Base-by-base conservation (phyloP, 495 filamentous ascomycete genomes). In the Hypoxylon lienhwacheense region DNA sequence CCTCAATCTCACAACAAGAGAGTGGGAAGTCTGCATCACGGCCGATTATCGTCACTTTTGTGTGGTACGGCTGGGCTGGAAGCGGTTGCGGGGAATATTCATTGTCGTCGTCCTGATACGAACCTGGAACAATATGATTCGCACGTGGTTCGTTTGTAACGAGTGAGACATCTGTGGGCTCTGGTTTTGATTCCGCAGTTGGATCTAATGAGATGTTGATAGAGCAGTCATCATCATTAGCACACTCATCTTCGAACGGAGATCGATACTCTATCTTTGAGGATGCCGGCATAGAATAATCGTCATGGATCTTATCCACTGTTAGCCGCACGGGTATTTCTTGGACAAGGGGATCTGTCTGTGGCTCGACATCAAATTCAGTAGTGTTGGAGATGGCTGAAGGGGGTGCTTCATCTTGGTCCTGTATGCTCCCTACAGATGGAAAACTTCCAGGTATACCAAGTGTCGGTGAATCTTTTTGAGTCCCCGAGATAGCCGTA, bases 331-430 rank as follows among this genome's bases (percentile, higher is more conserved):
- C 53, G 21, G 61, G 59, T 5, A 55, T 40, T 34, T 65, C 55
- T 40, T 51, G 60, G 31, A 54, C 55, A 17, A 52, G 66, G 1
- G 81, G 69, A n/a, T 85, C 82, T 2, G 75, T 78, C 61, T 89
- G 86, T 31, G 82, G 81, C 41, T 90, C 87, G 22, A 75, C 77
- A 47, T 90, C 87, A 58, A 89, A 86, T 51, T 82, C 77, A 5
- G 83, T 88, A n/a, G 77, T 77, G 37, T 79, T 81, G 7, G 87
- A 79, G 12, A 78, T 57, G 5, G 78, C 74, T 10, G 77, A 81
- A 31, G 67, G 67, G 8, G 80, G 80, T 1, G 67, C 59, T 40
- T 78, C 73, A 26, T 76, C 70, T 41, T 74, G 69, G 34, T 72
- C 61, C 22, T 65, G 41, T 21, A 33, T 5, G 33, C 22, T 53